Evolutionary conservation across 140 eudicot species (phyloP).

Genomic region (Stevia rebaudiana): DNA sequence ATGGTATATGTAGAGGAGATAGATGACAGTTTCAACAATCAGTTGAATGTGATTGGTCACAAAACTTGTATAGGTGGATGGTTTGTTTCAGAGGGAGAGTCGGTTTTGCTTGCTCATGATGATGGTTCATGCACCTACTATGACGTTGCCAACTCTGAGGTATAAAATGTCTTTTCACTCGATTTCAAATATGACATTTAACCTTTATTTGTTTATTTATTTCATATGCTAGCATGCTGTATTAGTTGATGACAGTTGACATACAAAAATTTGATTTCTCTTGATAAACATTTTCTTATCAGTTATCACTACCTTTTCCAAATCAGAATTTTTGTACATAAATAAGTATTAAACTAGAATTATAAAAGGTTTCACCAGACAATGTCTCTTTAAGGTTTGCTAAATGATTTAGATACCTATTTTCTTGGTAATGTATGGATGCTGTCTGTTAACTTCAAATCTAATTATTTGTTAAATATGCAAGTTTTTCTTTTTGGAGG

Average conservation of each 20-base stretch:
- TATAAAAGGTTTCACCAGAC: not conserved
- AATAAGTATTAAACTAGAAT: not conserved
- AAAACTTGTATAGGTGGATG: slow-evolving; percentile 86
- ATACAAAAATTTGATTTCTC: not conserved
- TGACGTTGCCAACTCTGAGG: slow-evolving; percentile 84
- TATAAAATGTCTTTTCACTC: slow-evolving; percentile 3
- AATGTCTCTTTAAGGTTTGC: not conserved
- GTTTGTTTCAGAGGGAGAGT: slow-evolving; percentile 90
- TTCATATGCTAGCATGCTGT: not conserved
- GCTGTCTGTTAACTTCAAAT: not conserved
- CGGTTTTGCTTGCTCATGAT: slow-evolving; percentile 80
- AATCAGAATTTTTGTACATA: not conserved
- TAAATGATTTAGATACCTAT: not conserved
- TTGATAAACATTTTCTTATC: not conserved
- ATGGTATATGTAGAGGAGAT: slow-evolving; percentile 57
- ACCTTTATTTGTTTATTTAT: not conserved
- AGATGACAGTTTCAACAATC: slow-evolving; percentile 41
- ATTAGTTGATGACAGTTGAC: not conserved
- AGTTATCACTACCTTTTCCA: not conserved
- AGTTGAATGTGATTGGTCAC: slow-evolving; percentile 53
- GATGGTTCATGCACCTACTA: slow-evolving; percentile 84
- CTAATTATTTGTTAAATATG: not conserved
- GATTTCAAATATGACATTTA: not conserved
- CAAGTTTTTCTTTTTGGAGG: not conserved
- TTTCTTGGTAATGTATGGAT: not conserved